Evolutionary conservation across 352 stramenopile species (phyloP), one percentile per base, ranked within the genome.

Genomic region (Thalassiosira oceanica): DNA sequence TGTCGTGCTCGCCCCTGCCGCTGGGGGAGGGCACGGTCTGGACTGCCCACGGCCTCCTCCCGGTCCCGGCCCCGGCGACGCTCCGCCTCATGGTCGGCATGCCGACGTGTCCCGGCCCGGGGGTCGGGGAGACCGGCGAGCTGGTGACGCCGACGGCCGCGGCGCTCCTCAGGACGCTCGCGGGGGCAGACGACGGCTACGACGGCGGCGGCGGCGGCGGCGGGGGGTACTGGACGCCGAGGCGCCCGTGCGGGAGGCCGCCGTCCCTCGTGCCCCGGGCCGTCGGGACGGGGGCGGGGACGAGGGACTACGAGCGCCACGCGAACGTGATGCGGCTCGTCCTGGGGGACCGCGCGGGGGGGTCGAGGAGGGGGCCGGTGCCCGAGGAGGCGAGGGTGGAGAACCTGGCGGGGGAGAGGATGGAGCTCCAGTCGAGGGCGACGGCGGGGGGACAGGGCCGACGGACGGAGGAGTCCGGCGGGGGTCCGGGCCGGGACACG

Each of bases 71-170:
- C 13, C 94, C 94, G 0, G 96, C 96, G 13, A 98, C 96, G 1
- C 90, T 98, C 52, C 90, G 90, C 2, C 77, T 98, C 10, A 94
- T 98, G 92, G 90, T 96, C 43, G 94, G 88, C 10, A 91, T 98
- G 48, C 93, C 93, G 2, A 94, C 95, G 13, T 96, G 92, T 75
- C 93, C 92, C 11, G 94, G 94, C 18, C 95, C 96, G 13, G 44
- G 33, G 18, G 74, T 18, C 13, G 46, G 69, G 36, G 57, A 84
- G 5, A 90, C 77, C 0, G 94, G 93, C 11, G 94, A 98, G 62
- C 87, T 98, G 23, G 95, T 98, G 16, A 98, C 96, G 4, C 96
- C 96, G 0, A 98, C 96, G 13, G 96, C 93, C 2, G 96, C 96
- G 20, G 96, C 94, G 45, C 86, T 98, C 16, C 81, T 98, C 23